Conservation (phyloP, 108 stramenopile genomes). For the Bacterosira constricta region DNA sequence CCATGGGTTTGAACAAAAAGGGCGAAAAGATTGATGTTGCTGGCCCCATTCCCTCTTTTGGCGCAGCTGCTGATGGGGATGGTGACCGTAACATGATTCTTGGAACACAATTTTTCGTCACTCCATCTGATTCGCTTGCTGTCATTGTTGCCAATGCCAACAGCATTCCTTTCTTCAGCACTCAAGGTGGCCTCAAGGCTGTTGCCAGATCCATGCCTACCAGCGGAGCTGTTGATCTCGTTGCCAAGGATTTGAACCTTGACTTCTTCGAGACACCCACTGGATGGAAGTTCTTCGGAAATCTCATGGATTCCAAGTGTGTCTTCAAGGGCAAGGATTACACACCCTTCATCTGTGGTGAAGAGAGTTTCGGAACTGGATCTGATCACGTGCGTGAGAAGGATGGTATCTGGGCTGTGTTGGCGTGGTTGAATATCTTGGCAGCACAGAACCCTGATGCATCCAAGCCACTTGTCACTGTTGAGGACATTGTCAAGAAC, state of each 20-base stretch:
- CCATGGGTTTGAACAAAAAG: conserved; percentile 90
- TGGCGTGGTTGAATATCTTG: conserved; percentile 98
- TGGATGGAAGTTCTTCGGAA: conserved; percentile 99
- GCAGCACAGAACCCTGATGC: conserved; percentile 85
- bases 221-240: conserved; percentile 97
- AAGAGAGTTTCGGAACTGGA: conserved; percentile 99
- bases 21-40: conserved; percentile 81
- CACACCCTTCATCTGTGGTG: conserved; percentile 99
- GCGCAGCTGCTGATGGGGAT: conserved; percentile 99
- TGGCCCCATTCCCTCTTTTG: conserved; percentile 90
- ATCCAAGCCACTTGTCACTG: conserved; percentile 86
- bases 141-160: conserved; percentile 97
- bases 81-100: conserved; percentile 99
- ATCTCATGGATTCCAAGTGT: conserved; percentile 98
- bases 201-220: conserved; percentile 99
- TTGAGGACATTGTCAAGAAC: conserved; percentile 93
- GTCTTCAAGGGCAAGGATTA: conserved; percentile 91
- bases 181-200: conserved; percentile 96
- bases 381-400: conserved; percentile 99
- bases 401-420: conserved; percentile 99
- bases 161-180: conserved; percentile 94
- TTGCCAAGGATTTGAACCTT: conserved; percentile 93
- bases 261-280: conserved; percentile 98
- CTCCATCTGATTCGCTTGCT: conserved; percentile 98
- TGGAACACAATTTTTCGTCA: conserved; percentile 98